Evolutionary conservation across 2,329 filamentous ascomycete species (phyloP), one percentile per base, ranked within the genome.

Genomic region (Alternaria conjuncta): DNA sequence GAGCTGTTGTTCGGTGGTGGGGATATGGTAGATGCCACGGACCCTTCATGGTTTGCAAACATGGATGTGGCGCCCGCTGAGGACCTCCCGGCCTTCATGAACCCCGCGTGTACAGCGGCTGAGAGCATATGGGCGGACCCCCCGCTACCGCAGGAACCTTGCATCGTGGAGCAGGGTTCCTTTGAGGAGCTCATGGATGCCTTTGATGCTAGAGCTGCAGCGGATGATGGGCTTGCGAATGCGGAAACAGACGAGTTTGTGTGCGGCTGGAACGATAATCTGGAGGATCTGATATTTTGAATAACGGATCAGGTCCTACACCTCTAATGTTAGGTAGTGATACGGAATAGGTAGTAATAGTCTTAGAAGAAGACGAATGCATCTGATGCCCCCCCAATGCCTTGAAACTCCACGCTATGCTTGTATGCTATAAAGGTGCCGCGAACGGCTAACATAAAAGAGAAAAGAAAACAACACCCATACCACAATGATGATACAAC

Each of bases 401-500:
- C 26, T 13, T 53, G 32, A 10, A 53, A 53, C 49, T 41, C 32
- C 53, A 55, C 53, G 53, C 53, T 55, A 55, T 55, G 53, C 53
- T 18, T 41, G 41, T 44, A 23, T 28, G 23, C 32, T 55, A 20
- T 21, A 55, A 55, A 25, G 8, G 36, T 55, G 36, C 53, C 30
- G 25, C 25, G 18, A 49, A 49, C 32, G 43, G 30, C 49, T 20
- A 50, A 50, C 23, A 20, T 4, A 15, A 45, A 51, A 53, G 47
- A n/a, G 36, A 51, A 55, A 57, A 12, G 15, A 10, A 58, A 53
- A 51, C 18, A 36, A 54, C 5, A 36, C 25, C 25, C 32, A 20
- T 2, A 26, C 25, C 44, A 25, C 25, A 18, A 18, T 18, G 36
- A 11, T 41, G 36, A 41, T 41, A 41, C 36, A 41, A 3, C 2